phyloP scores from a whole-genome alignment of 352 stramenopile species.

The Pythium folliculosum region DNA sequence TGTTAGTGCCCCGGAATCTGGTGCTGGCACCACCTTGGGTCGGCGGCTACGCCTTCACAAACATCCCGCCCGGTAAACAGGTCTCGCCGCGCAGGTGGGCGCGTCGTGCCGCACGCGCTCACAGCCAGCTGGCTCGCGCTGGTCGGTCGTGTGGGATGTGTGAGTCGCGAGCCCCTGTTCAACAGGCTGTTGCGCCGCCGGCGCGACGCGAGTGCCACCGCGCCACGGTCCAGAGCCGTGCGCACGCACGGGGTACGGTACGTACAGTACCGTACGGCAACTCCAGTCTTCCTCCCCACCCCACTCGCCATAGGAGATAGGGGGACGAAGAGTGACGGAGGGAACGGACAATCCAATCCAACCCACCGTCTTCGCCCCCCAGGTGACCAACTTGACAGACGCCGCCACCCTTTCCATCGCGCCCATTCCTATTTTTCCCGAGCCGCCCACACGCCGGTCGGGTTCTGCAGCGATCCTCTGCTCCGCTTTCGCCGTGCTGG shows the following conservation, averaged over 20 bases:
- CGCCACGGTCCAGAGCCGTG: conserved; percentile 6
- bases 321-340: neutral
- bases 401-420: conserved; percentile 6
- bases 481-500: neutral
- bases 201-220: neutral
- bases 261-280: no score
- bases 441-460: conserved; percentile 7
- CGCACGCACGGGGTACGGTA: neutral
- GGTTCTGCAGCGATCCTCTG: neutral
- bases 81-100: neutral
- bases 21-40: neutral
- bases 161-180: neutral
- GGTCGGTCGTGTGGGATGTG: neutral
- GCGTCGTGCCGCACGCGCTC: neutral
- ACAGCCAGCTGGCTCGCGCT: conserved; percentile 2
- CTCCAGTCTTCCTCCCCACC: neutral
- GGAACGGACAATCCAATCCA: conserved; percentile 3
- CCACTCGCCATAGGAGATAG: neutral
- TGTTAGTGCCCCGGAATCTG: neutral
- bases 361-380: neutral
- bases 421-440: conserved; percentile 32
- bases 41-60: conserved; percentile 22
- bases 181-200: neutral
- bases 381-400: conserved; percentile 24
- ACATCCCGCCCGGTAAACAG: conserved; percentile 23